Conservation (phyloP, 169 alveolate genomes). For the Cryptosporidium muris region DNA sequence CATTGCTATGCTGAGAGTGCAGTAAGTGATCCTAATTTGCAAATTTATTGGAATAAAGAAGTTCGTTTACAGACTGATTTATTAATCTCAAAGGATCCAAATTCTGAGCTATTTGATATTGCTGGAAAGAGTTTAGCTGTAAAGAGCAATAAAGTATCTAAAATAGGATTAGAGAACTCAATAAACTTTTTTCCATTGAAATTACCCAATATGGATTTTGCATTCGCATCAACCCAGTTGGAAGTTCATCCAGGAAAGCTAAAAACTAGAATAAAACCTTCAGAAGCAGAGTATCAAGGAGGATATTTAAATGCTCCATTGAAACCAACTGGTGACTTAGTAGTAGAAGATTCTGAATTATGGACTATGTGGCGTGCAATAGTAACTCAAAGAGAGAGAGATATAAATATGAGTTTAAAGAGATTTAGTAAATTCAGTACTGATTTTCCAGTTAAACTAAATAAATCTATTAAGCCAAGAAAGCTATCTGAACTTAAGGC, state of each 20-base stretch:
- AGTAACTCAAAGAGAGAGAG: constrained; percentile 52
- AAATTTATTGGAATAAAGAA: constrained; percentile 57
- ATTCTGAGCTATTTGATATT: constrained; percentile 41
- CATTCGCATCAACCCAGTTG: constrained; percentile 28
- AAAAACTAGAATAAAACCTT: not conserved
- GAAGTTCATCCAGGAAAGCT: constrained; percentile 5
- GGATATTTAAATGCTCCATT: constrained; percentile 10
- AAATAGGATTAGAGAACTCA: too few relatives aligned
- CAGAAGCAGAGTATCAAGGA: constrained; percentile 35
- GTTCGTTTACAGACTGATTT: constrained; percentile 34
- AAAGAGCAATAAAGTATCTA: constrained; percentile 2
- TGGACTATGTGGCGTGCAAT: constrained; percentile 71
- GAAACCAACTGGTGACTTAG: not conserved
- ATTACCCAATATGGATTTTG: constrained; percentile 47
- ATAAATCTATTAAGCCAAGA: constrained; percentile 30
- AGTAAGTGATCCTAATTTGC: constrained; percentile 55
- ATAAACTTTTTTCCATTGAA: constrained; percentile 35
- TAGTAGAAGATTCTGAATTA: constrained; percentile 63
- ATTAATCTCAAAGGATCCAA: constrained; percentile 42
- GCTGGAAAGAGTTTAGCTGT: constrained; percentile 37
- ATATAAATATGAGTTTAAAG: constrained; percentile 41
- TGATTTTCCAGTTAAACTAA: constrained; percentile 42
- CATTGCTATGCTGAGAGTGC: constrained; percentile 58
- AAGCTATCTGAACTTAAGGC: constrained; percentile 27
- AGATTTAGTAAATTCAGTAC: constrained; percentile 39